Base-by-base conservation (phyloP, 2,329 filamentous ascomycete genomes). In the Cladosporium colombiae region DNA sequence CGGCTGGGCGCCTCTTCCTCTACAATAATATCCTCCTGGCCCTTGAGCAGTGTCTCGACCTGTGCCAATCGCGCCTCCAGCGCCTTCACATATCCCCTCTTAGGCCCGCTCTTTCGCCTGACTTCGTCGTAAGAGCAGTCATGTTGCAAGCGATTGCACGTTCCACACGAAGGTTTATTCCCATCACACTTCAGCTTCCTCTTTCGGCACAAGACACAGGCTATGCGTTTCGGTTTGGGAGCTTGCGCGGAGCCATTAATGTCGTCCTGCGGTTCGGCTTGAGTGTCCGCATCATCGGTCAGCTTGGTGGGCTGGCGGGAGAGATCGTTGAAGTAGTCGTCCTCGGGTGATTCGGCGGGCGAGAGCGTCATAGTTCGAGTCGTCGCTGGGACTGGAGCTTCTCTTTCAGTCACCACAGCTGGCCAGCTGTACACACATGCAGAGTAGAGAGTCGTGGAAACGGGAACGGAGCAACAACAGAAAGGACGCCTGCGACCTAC, bases 131-230 rank as follows among this genome's bases (percentile, higher is more conserved):
- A 97, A 68, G 91, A 89, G 80, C 93, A 97, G 64, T 89, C 86
- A 78, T 97, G 93, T 52, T 91, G 89, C 60, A 97, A 82, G n/a
- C 93, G 85, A 35, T 91, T 88, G 78, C 93, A 97, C 29, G 93
- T 97, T 73, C 90, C 92, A 76, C 93, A 97, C 71, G 90, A 92
- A 25, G 93, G 93, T 69, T 91, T 89, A 62, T 86, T 82, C 44
- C 93, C 93, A 77, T 97, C 93, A 78, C 93, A 97, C 79, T 91
- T 90, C 71, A 97, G 83, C 81, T 98, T 98, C 76, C 94, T 86
- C 80, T 93, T 95, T 73, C 94, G 86, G 77, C 95, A 99, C 68
- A 98, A 89, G 75, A 97, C 91, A 78, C 95, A 99, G 44, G 95
- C 95, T 73, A 98, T 91, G 71, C 94, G 88, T 83, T 98, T 98